Base-by-base conservation (phyloP, 352 stramenopile genomes). In the Globisporangium ultimum region DNA sequence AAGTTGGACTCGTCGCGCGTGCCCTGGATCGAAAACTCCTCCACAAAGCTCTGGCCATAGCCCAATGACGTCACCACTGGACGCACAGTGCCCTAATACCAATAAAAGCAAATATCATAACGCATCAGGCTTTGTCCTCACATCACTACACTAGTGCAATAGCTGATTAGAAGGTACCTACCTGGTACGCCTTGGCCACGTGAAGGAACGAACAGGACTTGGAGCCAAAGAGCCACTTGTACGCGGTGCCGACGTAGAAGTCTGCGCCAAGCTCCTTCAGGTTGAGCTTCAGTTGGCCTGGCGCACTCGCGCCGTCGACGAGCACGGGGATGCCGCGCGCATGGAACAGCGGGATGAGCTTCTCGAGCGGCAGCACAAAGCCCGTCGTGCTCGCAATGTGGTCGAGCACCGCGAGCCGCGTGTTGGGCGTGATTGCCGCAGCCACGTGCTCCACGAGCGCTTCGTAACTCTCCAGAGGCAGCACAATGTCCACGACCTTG, bases 191-290 rank as follows among this genome's bases (percentile, higher is more conserved):
- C 64, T 91, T 93, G 54, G 66, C 74, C n/a, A 95, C 85, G 60
- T 92, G 87, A 60, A 95, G 62, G 64, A 95, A 93, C 18, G 83
- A 88, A 58, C 81, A 91, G 0, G 78, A 90, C 68, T 95, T 95
- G 69, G 83, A 93, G 12, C 80, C 80, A 57, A 93, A 92, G 11
- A 95, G 73, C 85, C 85, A 94, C 60, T 94, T 94, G 74, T 92
- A 91, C 21, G 73, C 76, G 21, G 70, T 92, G 43, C 85, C 85
- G 0, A 95, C 85, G 67, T 95, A 95, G 54, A 93, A 95, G 60
- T 95, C 85, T 1, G 80, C 80, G 22, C 74, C 66, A 6, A 93
- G 68, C 51, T 79, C 63, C 45, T 78, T 78, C 36, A 95, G 50
- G 52, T 91, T 84, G 21, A 95, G 70, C 20, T 76, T 70, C 2